Evolutionary conservation across 2,329 filamentous ascomycete genomes (phyloP).

Genomic region (Botrytis fragariae): DNA sequence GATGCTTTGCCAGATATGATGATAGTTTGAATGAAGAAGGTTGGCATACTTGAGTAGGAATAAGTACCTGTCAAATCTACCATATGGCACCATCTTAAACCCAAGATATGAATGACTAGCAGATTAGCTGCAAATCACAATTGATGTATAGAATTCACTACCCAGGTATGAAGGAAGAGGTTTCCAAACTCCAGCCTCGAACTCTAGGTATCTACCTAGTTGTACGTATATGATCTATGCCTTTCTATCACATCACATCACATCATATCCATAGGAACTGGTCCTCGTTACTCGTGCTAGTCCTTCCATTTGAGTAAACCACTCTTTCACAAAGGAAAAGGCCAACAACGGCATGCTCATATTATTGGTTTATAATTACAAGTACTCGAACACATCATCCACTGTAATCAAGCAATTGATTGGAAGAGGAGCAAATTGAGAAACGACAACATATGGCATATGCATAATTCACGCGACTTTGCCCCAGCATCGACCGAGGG

Average conservation of each 20-base stretch:
- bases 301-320: background rate
- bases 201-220: too few relatives aligned
- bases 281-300: background rate
- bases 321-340: background rate
- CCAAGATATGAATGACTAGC: background rate
- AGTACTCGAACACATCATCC: background rate
- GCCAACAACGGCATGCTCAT: background rate
- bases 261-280: background rate
- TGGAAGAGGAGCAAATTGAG: slow-evolving; percentile 1
- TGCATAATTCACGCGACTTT: slow-evolving; percentile 1
- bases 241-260: background rate
- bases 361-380: background rate
- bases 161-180: background rate
- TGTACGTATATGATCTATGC: background rate
- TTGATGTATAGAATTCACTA: background rate
- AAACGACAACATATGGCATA: slow-evolving; percentile 1
- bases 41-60: background rate
- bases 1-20: background rate
- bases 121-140: background rate
- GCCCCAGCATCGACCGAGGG: background rate
- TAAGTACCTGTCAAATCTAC: background rate
- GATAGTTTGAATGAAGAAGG: background rate
- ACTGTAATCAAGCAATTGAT: background rate
- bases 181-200: background rate
- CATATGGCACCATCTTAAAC: background rate